Base-by-base conservation (phyloP, 441 rosid genomes). In the Jatropha podagrica region DNA sequence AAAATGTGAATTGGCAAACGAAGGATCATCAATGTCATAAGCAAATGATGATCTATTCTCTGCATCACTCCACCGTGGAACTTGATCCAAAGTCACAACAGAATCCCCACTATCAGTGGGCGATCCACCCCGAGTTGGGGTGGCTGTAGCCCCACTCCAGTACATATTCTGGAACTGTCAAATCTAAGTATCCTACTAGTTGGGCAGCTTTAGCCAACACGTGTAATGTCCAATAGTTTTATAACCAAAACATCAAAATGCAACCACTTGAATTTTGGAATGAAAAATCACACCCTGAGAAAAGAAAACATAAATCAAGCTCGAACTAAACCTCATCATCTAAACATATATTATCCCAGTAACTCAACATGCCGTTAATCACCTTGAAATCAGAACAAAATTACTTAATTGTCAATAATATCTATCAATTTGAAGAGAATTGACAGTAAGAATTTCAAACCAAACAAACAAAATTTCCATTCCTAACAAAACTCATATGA, bases 51-150 rank as follows among this genome's bases (percentile, higher is more conserved):
- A 82, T 77, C 94, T 88, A 78, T 82, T 85, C 82, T 96, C 99
- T 38, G 89, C 89, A 85, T 94, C 97, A 83, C 86, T 87, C 98
- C 98, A 96, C 38, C 97, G 85, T 0, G 97, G 99, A 74, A 94
- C 90, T 80, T 96, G 99, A 85, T 96, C 97, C 81, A 96, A 83
- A 56, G 93, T 89, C 83, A 92, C 96, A 13, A 94, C 92, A 77
- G 86, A 83, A 81, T 92, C 94, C 73, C 74, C 94, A 68, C 83
- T 91, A 80, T 84, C 94, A 4, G 90, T 87, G 4, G 98, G 97
- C n/a, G 81, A 75, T 38, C 96, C 99, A 68, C 97, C 97, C 44
- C 87, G 85, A 68, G 90, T 77, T 23, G 92, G 75, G 3, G 90
- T 68, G 3, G 89, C 88, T 40, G 98, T 79, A 72, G 95, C 84